Conservation (phyloP, 2,329 filamentous ascomycete species). For the Aspergillus pseudoglaucus region DNA sequence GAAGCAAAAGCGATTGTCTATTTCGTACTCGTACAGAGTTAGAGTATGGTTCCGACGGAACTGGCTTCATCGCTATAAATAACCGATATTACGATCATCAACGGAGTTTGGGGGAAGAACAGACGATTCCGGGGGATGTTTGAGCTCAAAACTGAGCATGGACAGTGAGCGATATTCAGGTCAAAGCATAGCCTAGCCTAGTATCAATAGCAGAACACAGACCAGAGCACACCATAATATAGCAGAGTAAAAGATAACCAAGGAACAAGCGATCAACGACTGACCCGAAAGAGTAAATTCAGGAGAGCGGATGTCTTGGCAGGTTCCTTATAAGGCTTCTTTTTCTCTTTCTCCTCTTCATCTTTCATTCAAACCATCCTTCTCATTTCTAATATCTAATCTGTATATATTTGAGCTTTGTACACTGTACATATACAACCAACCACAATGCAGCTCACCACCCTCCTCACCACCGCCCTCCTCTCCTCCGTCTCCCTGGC, state of each 20-base stretch:
- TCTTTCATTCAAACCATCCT: not conserved
- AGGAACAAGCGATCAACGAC: too few relatives aligned
- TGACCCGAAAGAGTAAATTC: too few relatives aligned
- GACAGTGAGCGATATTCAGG: too few relatives aligned
- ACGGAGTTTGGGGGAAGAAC: not conserved
- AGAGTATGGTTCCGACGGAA: too few relatives aligned
- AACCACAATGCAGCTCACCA: conserved; percentile 24
- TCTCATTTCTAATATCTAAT: not conserved
- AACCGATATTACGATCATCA: not conserved
- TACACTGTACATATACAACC: conserved; percentile 2
- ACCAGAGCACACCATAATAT: too few relatives aligned
- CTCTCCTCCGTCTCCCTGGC: conserved; percentile 19
- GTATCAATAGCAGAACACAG: too few relatives aligned
- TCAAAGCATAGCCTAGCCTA: too few relatives aligned
- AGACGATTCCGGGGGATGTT: not conserved
- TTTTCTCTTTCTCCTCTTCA: not conserved
- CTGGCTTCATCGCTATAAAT: not conserved
- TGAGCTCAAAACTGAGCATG: not conserved
- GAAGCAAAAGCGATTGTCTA: too few relatives aligned
- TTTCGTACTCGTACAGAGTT: too few relatives aligned
- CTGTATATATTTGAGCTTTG: conserved; percentile 1
- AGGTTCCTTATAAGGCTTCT: not conserved
- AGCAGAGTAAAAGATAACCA: too few relatives aligned
- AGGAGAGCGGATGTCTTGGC: not conserved
- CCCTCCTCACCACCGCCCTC: conserved; percentile 16